phyloP scores from a whole-genome alignment of 2,329 filamentous ascomycete genomes.

The Aspergillus fructus region DNA sequence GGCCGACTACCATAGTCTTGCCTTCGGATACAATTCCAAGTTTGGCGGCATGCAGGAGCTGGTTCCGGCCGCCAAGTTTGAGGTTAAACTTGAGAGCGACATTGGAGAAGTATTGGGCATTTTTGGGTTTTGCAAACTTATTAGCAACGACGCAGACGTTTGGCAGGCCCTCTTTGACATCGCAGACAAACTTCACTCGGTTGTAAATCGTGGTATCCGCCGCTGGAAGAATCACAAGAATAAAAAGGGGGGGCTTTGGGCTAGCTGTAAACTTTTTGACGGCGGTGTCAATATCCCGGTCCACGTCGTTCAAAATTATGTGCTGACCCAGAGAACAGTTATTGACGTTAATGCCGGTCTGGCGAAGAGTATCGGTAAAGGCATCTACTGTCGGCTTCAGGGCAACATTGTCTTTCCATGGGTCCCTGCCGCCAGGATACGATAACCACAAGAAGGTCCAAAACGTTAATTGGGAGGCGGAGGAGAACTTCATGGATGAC shows the following conservation, averaged over 20 bases:
- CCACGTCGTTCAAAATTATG: no score
- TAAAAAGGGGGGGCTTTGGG: conserved; percentile 32
- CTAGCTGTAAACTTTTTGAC: conserved; percentile 16
- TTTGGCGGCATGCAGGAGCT: conserved; percentile 55
- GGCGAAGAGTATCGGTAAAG: no score
- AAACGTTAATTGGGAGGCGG: conserved; percentile 39
- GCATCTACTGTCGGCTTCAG: conserved; percentile 6
- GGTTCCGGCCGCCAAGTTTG: conserved; percentile 73
- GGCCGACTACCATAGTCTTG: conserved; percentile 81
- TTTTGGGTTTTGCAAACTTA: conserved; percentile 45
- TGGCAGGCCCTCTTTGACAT: conserved; percentile 65
- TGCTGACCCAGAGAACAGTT: no score
- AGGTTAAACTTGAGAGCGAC: conserved; percentile 78
- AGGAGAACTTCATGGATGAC: conserved; percentile 55
- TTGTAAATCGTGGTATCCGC: conserved; percentile 60
- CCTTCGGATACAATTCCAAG: conserved; percentile 62
- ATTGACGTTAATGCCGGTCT: no score
- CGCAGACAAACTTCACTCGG: conserved; percentile 65
- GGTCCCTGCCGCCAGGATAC: conserved; percentile 10
- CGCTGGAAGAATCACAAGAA: conserved; percentile 61
- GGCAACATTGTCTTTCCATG: conserved; percentile 9
- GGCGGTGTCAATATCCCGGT: conserved; percentile 19
- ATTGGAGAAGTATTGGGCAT: conserved; percentile 63
- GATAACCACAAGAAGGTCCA: conserved; percentile 24
- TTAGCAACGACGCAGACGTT: conserved; percentile 63